Evolutionary conservation across 805 yeast species (phyloP), one percentile per base, ranked within the genome.

Genomic region (Myxozyma melibiosi): DNA sequence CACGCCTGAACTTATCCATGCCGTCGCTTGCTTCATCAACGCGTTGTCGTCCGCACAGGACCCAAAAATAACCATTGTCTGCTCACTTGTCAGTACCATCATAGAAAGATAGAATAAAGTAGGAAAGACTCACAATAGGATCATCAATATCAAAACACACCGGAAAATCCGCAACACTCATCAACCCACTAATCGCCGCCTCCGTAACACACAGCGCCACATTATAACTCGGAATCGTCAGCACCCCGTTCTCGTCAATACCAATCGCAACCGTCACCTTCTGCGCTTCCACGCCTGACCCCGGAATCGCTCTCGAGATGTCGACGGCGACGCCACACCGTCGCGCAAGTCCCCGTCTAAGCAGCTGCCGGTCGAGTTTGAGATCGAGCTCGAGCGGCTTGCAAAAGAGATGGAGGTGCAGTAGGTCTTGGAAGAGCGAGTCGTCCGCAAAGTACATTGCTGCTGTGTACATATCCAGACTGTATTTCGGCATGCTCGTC

Each of bases 1-100:
- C n/a, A 27, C 20, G 14, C 34, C 47, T 13, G 61, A 40, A 27
- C 37, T 31, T n/a, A 57, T 18, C 44, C 50, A 45, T 4, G 27
- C 22, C 7, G 48, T 34, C 39, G 49, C 28, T n/a, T 37, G 41
- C 31, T 37, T 7, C 44, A 44, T 44, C 31, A 57, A 9, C 4
- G 25, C 33, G 2, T 37, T 22, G 25, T 55, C 45, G 30, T 57
- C 62, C 3, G 55, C 59, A 30, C 61, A 55, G 8, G 55, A 28
- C 20, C 62, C 61, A 49, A 38, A 42, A 31, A 55, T 46, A 11
- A 42, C 54, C 33, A 57, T 27, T 7, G 53, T 47, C 58, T 53
- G 30, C 24, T 25, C 11, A 25, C 9, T 16, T 39, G 45, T 28
- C 27, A 43, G 31, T 13, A 25, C 40, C 13, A 8, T 1, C 16